phyloP scores from a whole-genome alignment of 768 basidiomycete genomes.

The Russula compacta region DNA sequence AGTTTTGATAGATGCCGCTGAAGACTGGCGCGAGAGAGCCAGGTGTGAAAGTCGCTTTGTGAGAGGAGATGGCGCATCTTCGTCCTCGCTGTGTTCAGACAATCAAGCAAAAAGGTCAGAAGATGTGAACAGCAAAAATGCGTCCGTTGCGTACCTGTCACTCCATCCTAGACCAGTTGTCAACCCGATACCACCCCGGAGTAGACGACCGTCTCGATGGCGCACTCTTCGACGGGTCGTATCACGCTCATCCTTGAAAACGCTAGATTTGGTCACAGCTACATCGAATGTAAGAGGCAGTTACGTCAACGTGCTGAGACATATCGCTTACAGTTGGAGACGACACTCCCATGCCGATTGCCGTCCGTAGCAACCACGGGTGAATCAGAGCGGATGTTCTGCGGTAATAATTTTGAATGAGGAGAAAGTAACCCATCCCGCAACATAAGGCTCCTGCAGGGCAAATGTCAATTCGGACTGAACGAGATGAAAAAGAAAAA shows the following conservation, averaged over 20 bases:
- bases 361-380: slow-evolving; percentile 17
- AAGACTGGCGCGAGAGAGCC: slow-evolving; percentile 20
- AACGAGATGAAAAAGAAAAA: neutral
- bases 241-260: slow-evolving; percentile 32
- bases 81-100: slow-evolving; percentile 29
- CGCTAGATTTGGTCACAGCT: slow-evolving; percentile 29
- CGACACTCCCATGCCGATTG: slow-evolving; percentile 23
- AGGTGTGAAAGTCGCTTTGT: slow-evolving; percentile 28
- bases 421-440: slow-evolving; percentile 33
- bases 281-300: slow-evolving; percentile 12
- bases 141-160: slow-evolving; percentile 26
- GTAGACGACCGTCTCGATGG: slow-evolving; percentile 32
- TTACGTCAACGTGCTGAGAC: slow-evolving; percentile 4
- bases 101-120: neutral
- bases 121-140: neutral
- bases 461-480: neutral
- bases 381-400: slow-evolving; percentile 16
- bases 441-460: slow-evolving; percentile 31
- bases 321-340: slow-evolving; percentile 22
- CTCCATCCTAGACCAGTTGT: slow-evolving; percentile 38
- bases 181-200: slow-evolving; percentile 32
- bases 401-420: slow-evolving; percentile 31
- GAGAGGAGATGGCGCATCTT: slow-evolving; percentile 33
- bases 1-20: slow-evolving; percentile 12
- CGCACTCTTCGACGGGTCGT: slow-evolving; percentile 28